Base-by-base conservation (phyloP, 1,284 basidiomycete genomes). In the Naganishia cerealis region DNA sequence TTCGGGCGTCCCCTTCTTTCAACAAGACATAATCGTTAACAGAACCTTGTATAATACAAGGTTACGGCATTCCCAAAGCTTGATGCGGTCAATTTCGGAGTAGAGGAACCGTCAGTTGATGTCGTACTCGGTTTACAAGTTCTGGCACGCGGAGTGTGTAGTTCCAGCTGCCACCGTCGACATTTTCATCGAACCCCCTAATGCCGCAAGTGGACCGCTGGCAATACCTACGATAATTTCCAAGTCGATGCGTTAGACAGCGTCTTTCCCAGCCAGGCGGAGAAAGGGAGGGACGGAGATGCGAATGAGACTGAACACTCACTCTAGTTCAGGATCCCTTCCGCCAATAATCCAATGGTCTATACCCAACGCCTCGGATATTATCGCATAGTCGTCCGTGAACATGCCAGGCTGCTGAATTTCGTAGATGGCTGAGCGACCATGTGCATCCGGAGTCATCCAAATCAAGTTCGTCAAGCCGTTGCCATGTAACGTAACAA, bases 401-500 rank as follows among this genome's bases (percentile, higher is more conserved):
- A 36, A 58, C 48, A 54, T 61, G 13, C 52, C 54, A 38, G 52
- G 52, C 39, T 61, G 48, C n/a, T 67, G 66, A 21, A 67, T 55
- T 21, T 68, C 67, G 54, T 57, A 68, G 3, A 68, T 54, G 21
- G 67, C 52, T 33, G 63, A 56, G n/a, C 55, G 53, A 21, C 48
- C 59, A 21, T 40, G n/a, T 1, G 53, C 54, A 56, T 56, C 53
- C 4, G 58, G 59, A 40, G 63, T 62, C 68, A 66, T 69, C 63
- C 57, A 66, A n/a, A 66, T 61, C 10, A 53, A 7, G 33, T 66
- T 66, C 9, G 63, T 69, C 33, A 65, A 50, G 7, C 65, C 57
- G 42, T 69, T 69, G 12, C 68, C 68, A 29, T 66, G 65, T 13
- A 68, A 16, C 10, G 38, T n/a, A 16, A 68, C 61, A 33, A 68